These are phyloP conservation scores for Striga asiatica DNA, from an alignment of 257 asterid genomes.

Conservation along the genomic window DNA sequence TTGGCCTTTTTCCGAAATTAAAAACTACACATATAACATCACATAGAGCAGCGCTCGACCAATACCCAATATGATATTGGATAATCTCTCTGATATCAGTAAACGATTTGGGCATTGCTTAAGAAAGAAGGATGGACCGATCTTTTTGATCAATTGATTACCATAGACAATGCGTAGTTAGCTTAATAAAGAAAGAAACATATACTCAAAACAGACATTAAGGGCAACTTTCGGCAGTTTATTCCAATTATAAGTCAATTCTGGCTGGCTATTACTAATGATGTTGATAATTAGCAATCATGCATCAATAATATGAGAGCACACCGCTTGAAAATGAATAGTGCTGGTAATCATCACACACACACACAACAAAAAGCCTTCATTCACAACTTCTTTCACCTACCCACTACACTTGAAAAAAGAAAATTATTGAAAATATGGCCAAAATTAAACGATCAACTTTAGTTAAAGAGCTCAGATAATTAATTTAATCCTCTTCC, in stretches of 20 bases:
- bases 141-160: no score
- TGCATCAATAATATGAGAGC: conserved; percentile 32
- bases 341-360: conserved; percentile 36
- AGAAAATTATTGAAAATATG: conserved; percentile 11
- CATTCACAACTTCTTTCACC: conserved; percentile 20
- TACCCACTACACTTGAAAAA: conserved; percentile 18
- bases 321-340: conserved; percentile 6
- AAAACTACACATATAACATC: no score
- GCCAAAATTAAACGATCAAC: conserved; percentile 7
- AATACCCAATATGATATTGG: no score
- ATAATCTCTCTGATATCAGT: no score
- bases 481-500: conserved; percentile 12
- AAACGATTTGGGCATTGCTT: no score
- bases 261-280: conserved; percentile 9
- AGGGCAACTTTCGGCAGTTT: conserved; percentile 36
- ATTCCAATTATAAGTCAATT: conserved; percentile 14
- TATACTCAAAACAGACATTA: conserved; percentile 15
- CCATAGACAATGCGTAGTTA: no score
- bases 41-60: no score
- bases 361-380: not conserved
- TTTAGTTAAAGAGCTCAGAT: conserved; percentile 18
- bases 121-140: no score
- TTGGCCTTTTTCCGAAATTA: no score
- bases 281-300: conserved; percentile 34
- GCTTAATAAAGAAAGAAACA: conserved; percentile 8